Evolutionary conservation across 768 basidiomycete species (phyloP).

Genomic region (Hebeloma cylindrosporum): DNA sequence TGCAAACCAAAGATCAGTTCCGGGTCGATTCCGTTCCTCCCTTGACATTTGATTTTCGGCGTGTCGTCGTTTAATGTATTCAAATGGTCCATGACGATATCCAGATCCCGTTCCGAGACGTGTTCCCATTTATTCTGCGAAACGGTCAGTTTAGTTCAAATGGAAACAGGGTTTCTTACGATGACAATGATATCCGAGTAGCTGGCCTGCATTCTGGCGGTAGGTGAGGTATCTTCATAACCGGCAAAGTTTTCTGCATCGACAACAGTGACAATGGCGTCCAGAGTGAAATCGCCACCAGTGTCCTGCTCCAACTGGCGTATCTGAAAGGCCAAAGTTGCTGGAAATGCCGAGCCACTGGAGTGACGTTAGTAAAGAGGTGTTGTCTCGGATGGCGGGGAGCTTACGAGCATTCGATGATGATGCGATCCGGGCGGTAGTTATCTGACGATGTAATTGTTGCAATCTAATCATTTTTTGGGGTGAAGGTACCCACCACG

Average conservation of each 20-base stretch:
- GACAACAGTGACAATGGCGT: slow-evolving; percentile 89
- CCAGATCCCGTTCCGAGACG: slow-evolving; percentile 73
- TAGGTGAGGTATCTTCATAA: slow-evolving; percentile 90
- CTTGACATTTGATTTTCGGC: slow-evolving; percentile 75
- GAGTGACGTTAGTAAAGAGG: neutral
- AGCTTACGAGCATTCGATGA: slow-evolving; percentile 91
- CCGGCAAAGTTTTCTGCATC: slow-evolving; percentile 91
- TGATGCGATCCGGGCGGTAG: slow-evolving; percentile 84
- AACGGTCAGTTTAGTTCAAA: neutral
- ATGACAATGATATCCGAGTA: slow-evolving; percentile 92
- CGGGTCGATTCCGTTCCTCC: slow-evolving; percentile 68
- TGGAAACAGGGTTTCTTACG: slow-evolving; percentile 34
- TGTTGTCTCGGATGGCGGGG: neutral
- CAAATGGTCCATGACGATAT: slow-evolving; percentile 83
- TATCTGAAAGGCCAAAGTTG: slow-evolving; percentile 92
- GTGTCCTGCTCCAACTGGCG: slow-evolving; percentile 84
- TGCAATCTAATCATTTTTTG: neutral
- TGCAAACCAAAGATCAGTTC: slow-evolving; percentile 86
- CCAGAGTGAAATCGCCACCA: slow-evolving; percentile 71
- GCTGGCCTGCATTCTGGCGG: slow-evolving; percentile 92
- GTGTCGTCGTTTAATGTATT: slow-evolving; percentile 88
- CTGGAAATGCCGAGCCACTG: slow-evolving; percentile 94
- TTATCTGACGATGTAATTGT: slow-evolving; percentile 50
- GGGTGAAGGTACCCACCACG: slow-evolving; percentile 48
- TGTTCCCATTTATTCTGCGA: slow-evolving; percentile 88